Evolutionary conservation across 2,329 filamentous ascomycete species (phyloP), one percentile per base, ranked within the genome.

Genomic region (Pyrenochaeta sp.): DNA sequence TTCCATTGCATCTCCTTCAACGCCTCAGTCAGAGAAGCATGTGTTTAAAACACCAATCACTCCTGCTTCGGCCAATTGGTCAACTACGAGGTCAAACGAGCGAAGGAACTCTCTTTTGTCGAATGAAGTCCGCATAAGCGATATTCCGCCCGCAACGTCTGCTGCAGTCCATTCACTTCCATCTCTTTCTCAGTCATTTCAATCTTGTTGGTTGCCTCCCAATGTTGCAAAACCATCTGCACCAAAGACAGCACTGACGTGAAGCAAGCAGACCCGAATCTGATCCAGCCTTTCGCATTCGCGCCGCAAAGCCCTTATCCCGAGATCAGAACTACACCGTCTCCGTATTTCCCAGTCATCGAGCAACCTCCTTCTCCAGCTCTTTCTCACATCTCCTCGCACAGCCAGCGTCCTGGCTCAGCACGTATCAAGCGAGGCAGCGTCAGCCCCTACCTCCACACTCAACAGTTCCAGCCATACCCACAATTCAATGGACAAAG

Each of bases 391-490:
- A 78, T 81, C 63, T 83, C 82, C 15, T 71, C 75, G 22, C 76
- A 77, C 44, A 82, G 80, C 67, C 80, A 79, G 27, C 73, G 76
- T 22, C 71, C 76, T n/a, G 77, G 72, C 36, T 79, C 77, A 10
- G 70, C 69, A 50, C 75, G 74, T 47, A 71, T 82, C 55, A 80
- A 87, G 68, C 82, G 64, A 34, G 84, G 83, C 61, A 88, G 85
- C 72, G 83, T 86, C 13, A 91, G 90, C n/a, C 90, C 90, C 2
- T 90, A 88, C 70, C 82, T 90, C 59, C 85, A 85, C 62, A 82
- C 79, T 62, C 79, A 82, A 43, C 73, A 78, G 61, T 88, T 83
- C 68, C 82, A 86, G 64, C 83, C 83, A 42, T 88, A 87, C 74
- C 75, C 79, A 28, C 57, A 66, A 2, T 75, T 73, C 54, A 78